Base-by-base conservation (phyloP, 441 rosid species). In the Jatropha multifida region DNA sequence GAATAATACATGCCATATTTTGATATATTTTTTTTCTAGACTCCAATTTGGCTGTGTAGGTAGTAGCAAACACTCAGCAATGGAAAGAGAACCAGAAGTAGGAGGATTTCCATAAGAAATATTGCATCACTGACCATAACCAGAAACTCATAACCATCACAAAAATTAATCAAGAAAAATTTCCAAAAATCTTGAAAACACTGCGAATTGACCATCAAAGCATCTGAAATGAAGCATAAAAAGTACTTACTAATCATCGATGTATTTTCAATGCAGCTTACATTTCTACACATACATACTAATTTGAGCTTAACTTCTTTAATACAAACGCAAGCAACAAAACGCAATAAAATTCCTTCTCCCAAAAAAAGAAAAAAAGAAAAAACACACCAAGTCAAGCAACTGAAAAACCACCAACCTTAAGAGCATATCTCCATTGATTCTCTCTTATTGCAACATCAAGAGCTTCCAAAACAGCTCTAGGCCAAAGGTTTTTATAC, bases 401-500 rank as follows among this genome's bases (percentile, higher is more conserved):
- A n/a, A 69, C 48, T 37, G 38, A 51, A 8, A 13, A 52, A 13
- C 7, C 42, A 74, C 63, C 2, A 27, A 90, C 97, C 92, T 90
- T 87, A 48, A 94, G 90, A 63, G 94, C 94, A 79, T 93, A 86
- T 41, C 82, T 85, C 85, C 95, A 88, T 64, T 81, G 86, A 54
- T 88, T 86, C 46, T 86, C 84, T 51, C 70, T 81, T 17, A 88
- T 83, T 9, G 94, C 97, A 2, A 85, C 98, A 41, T 90, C 94
- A 51, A 90, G 92, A 70, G 97, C 94, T 75, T 92, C 96, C 83
- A 94, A 82, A 61, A 94, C 90, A 74, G 96, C 90, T 83, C 86
- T 94, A 65, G 98, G 95, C 94, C 91, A 87, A 60, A 92, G 83
- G 26, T 81, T 88, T 7, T 42, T 83, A 84, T 90, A 81, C 89